Base-by-base conservation (phyloP, 2,329 filamentous ascomycete species). In the Leptographium lundbergii region DNA sequence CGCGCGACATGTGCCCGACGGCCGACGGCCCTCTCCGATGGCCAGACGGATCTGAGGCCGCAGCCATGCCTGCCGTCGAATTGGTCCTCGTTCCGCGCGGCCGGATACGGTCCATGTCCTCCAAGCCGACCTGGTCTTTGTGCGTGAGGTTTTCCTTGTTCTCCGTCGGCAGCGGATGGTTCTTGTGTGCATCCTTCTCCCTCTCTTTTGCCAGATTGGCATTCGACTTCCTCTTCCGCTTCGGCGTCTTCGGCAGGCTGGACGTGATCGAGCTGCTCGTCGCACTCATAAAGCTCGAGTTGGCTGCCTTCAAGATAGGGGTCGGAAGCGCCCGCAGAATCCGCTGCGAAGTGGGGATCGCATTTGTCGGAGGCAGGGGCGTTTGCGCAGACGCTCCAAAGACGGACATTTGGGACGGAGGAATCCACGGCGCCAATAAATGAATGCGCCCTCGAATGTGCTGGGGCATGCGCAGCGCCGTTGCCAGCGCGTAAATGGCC, bases 401-500 rank as follows among this genome's bases (percentile, higher is more conserved):
- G 22, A 87, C 85, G 57, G 85, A 91, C 78, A 96, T 87, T 69
- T 96, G 91, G 5, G 90, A 97, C 0, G 94, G 94, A 1, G 94
- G 94, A 54, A 99, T 97, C 94, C 91, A 96, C 0, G 94, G 94
- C 0, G 94, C 92, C 10, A 99, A 80, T 2, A 99, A 81, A 71
- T 99, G 94, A 59, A 99, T 94, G 57, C 90, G 87, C 24, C 94
- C 94, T 6, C 91, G 87, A 62, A 99, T 95, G 68, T 96, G 89
- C 67, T 96, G 91, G 4, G 94, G 94, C 82, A 99, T 95, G 52
- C 94, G 88, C 52, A 99, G 77, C 0, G 94, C 94, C 0, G 94
- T 97, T 0, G 94, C 94, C 22, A 99, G 81, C 2, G 94, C 94
- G 69, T 99, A 99, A 57, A 99, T 95, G n/a, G 94, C 92, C 19